Evolutionary conservation across 345 rosid genomes (phyloP).

Genomic region (Lepidium didymum): DNA sequence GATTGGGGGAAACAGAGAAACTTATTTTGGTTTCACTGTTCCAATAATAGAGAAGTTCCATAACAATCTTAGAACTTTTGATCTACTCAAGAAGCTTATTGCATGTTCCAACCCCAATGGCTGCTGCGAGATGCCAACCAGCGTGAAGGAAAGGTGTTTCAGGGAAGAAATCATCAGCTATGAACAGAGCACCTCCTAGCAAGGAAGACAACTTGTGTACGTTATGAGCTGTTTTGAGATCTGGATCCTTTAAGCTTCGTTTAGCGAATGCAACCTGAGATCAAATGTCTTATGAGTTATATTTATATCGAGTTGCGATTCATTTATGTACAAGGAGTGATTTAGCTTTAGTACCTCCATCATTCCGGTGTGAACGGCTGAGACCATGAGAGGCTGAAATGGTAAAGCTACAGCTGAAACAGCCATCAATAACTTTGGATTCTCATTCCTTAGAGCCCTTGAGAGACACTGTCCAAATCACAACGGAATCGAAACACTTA

Average conservation of each 20-base stretch:
- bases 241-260: conserved; percentile 71
- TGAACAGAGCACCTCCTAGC: conserved; percentile 73
- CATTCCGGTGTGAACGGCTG: conserved; percentile 90
- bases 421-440: conserved; percentile 92
- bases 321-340: not conserved
- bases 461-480: conserved; percentile 64
- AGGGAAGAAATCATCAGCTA: conserved; percentile 84
- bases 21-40: not conserved
- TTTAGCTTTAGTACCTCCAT: conserved; percentile 59
- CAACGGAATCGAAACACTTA: not conserved
- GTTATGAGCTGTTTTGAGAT: conserved; percentile 58
- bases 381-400: conserved; percentile 89
- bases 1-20: conserved; percentile 27
- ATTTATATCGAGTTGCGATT: not conserved
- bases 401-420: conserved; percentile 83
- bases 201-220: conserved; percentile 86
- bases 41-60: not conserved
- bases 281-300: not conserved
- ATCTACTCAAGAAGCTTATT: conserved; percentile 79
- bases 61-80: not conserved
- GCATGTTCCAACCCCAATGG: conserved; percentile 84
- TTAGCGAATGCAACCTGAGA: conserved; percentile 81
- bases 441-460: conserved; percentile 73
- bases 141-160: conserved; percentile 78
- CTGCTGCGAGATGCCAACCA: conserved; percentile 98